A percentile compares a stretch with the other conserved stretches of the same genome.
These are phyloP conservation scores for Scedosporium aurantiacum DNA, from an alignment of 2,329 filamentous ascomycete genomes.

Conservation along the genomic window DNA sequence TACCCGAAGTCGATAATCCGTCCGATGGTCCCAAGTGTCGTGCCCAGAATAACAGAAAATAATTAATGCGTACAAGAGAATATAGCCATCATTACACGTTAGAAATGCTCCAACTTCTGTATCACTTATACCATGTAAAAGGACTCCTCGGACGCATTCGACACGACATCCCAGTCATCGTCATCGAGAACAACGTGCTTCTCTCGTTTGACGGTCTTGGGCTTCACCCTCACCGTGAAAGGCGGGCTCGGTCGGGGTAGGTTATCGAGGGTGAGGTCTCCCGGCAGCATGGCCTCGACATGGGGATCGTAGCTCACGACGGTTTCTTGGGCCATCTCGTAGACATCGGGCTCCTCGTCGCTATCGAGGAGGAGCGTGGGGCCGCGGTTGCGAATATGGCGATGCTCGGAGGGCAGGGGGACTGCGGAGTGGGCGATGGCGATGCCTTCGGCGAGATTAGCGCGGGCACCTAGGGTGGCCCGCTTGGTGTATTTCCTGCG, in stretches of 20 bases:
- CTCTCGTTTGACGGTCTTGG: background rate
- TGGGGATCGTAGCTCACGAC: constrained; percentile 1
- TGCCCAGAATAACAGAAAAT: background rate
- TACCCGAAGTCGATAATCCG: background rate
- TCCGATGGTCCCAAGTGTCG: background rate
- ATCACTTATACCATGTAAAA: constrained; percentile 5
- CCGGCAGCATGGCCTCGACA: background rate
- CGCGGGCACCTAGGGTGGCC: background rate
- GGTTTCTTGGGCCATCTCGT: background rate
- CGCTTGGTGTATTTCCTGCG: background rate
- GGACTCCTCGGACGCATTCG: constrained; percentile 4
- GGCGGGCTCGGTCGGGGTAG: constrained; percentile 1
- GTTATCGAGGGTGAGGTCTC: constrained; percentile 2
- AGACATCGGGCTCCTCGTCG: background rate
- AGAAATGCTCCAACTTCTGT: background rate
- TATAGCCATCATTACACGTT: background rate
- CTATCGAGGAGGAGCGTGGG: background rate
- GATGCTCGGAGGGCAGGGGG: background rate
- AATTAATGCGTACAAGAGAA: constrained; percentile 1
- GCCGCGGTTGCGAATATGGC: background rate
- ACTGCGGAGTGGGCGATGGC: constrained; percentile 1
- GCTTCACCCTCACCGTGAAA: background rate
- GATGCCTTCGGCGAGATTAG: background rate
- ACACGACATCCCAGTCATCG: constrained; percentile 5
- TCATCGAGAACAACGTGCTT: background rate